Conservation (phyloP, 345 rosid genomes). For the Populus euphratica region DNA sequence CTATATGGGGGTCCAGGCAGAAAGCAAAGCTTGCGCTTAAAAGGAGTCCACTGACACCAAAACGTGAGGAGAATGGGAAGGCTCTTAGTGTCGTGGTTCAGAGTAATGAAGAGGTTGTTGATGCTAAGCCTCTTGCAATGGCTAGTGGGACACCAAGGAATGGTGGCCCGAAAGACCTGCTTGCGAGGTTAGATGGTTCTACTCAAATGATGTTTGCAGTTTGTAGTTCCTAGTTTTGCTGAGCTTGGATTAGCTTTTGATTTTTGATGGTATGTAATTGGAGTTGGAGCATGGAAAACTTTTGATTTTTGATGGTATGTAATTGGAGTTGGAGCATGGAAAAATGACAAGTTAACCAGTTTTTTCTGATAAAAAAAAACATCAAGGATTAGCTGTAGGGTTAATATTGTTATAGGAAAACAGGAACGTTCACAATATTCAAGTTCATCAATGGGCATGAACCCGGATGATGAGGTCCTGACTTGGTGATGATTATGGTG, state of each 20-base stretch:
- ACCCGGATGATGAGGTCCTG: no score
- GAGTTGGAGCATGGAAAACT: no score
- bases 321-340: background rate
- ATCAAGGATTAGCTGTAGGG: no score
- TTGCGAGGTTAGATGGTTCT: constrained; percentile 52
- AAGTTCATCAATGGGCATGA: no score
- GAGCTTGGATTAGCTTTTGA: constrained; percentile 6
- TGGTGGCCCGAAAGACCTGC: constrained; percentile 52
- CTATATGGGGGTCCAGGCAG: constrained; percentile 38
- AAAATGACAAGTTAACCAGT: no score
- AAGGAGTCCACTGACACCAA: constrained; percentile 20
- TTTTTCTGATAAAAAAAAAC: no score
- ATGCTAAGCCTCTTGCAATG: constrained; percentile 30
- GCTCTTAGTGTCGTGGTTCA: constrained; percentile 15
- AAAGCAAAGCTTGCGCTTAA: constrained; percentile 35
- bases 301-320: background rate
- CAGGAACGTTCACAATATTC: no score
- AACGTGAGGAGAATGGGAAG: constrained; percentile 20
- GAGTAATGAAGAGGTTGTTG: constrained; percentile 19
- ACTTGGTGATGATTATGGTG: no score
- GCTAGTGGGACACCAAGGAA: constrained; percentile 18
- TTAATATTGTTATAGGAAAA: no score
- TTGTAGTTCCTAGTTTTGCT: background rate
- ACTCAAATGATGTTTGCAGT: constrained; percentile 4
- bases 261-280: background rate